Evolutionary conservation across 2,329 filamentous ascomycete species (phyloP), one percentile per base, ranked within the genome.

Genomic region (Neofusicoccum umdonicola): DNA sequence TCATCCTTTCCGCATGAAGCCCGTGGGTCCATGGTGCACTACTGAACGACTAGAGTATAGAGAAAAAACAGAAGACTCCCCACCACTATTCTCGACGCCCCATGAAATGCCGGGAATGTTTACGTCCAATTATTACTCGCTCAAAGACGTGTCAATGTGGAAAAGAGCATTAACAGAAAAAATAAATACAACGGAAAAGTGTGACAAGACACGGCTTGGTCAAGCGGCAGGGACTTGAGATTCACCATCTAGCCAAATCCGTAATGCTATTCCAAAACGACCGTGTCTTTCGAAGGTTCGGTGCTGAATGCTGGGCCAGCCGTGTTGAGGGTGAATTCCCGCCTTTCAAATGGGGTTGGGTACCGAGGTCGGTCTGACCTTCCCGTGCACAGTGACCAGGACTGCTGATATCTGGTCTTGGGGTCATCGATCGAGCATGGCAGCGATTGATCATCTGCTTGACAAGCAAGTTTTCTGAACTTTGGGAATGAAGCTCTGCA

Each of bases 191-290:
- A 54, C 17, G 27, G 13, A 45, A 48, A 54, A 15, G 2, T 48
- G 9, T 31, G 13, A 41, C 8, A 34, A 17, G 9, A 52, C 15
- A 17, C 7, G 8, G 15, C 17, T 35, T 39, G 7, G 22, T 44
- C 27, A 34, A 35, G 17, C 19, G 19, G 27, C 37, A 31, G 8
- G 37, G 17, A 44, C 11, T 11, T n/a, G 35, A 44, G 22, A 39
- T 31, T 52, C 27, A 52, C 61, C 61, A 63, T 35, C 61, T 48
- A 35, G 61, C 61, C 48, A 63, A 54, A 17, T 45, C 61, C 2
- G 61, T 63, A 27, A 63, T 35, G 47, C 48, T 63, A 51, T 63
- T 44, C 61, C 61, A 63, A 51, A 63, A 45, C 9, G 61, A 63
- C 31, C 61, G 44, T 12, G 34, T 51, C 39, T 63, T 63, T 12